These are phyloP conservation scores for Globisporangium barbulae DNA, from an alignment of 352 stramenopile species.

Conservation along the genomic window DNA sequence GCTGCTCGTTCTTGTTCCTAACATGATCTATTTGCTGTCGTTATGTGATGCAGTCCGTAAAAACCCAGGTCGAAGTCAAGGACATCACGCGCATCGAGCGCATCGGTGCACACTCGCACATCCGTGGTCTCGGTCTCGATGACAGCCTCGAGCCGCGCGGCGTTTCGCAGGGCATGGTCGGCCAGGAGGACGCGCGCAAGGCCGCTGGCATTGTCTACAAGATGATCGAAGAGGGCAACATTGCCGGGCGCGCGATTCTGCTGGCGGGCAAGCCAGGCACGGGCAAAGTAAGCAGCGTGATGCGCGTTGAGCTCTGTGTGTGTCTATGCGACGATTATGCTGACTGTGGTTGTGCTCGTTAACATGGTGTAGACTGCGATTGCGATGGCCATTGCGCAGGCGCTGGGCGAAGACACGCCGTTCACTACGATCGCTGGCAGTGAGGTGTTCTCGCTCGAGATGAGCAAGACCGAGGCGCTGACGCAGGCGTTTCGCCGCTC, in stretches of 20 bases:
- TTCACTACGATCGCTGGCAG: constrained; percentile 98
- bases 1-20: not conserved
- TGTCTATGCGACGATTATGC: not conserved
- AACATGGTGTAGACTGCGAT: constrained; percentile 88
- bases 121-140: constrained; percentile 97
- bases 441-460: constrained; percentile 99
- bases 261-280: constrained; percentile 96
- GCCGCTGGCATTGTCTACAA: constrained; percentile 95
- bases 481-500: constrained; percentile 97
- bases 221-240: constrained; percentile 99
- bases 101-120: constrained; percentile 99
- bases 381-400: constrained; percentile 97
- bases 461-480: constrained; percentile 99
- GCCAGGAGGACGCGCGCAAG: constrained; percentile 92
- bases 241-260: constrained; percentile 95
- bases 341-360: not conserved
- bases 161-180: constrained; percentile 96
- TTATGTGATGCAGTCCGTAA: constrained; percentile 43
- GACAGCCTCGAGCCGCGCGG: constrained; percentile 94
- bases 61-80: constrained; percentile 90
- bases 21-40: not conserved
- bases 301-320: not conserved
- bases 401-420: constrained; percentile 97
- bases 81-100: constrained; percentile 98
- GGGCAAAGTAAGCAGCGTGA: constrained; percentile 64